Conservation (phyloP, 2,329 filamentous ascomycete species). For the Aspergillus bombycis region DNA sequence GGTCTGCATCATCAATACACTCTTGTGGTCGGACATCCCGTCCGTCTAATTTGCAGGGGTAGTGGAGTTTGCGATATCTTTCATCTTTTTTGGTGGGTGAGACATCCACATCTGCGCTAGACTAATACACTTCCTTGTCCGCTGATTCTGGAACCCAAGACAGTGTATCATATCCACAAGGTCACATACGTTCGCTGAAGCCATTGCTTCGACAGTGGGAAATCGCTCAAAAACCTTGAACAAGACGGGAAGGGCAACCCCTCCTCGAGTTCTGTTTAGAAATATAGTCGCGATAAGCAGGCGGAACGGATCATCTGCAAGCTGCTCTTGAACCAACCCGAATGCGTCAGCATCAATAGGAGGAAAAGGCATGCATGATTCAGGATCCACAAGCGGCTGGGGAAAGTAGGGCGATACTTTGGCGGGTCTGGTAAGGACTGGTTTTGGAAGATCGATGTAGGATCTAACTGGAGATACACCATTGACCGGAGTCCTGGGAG, state of each 20-base stretch:
- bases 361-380: constrained; percentile 64
- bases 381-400: constrained; percentile 30
- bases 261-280: constrained; percentile 77
- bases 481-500: constrained; percentile 15
- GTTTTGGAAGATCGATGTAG: constrained; percentile 14
- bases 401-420: constrained; percentile 51
- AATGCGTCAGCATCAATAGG: constrained; percentile 66
- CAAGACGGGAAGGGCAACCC: constrained; percentile 74
- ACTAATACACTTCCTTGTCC: constrained; percentile 68
- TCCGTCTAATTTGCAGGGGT: constrained; percentile 55
- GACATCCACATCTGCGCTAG: constrained; percentile 71
- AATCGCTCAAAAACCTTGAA: constrained; percentile 69
- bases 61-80: constrained; percentile 61
- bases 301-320: constrained; percentile 74
- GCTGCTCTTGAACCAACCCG: constrained; percentile 81
- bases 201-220: constrained; percentile 67
- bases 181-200: constrained; percentile 58
- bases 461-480: constrained; percentile 6
- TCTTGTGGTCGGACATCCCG: constrained; percentile 53
- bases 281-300: constrained; percentile 83
- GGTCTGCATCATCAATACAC: constrained; percentile 52
- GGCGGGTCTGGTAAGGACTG: constrained; percentile 23
- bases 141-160: constrained; percentile 70
- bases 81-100: constrained; percentile 63
- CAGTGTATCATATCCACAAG: constrained; percentile 67